These are phyloP conservation scores for Ophiostoma angusticollis DNA, from an alignment of 2,329 filamentous ascomycete species.

Conservation along the genomic window DNA sequence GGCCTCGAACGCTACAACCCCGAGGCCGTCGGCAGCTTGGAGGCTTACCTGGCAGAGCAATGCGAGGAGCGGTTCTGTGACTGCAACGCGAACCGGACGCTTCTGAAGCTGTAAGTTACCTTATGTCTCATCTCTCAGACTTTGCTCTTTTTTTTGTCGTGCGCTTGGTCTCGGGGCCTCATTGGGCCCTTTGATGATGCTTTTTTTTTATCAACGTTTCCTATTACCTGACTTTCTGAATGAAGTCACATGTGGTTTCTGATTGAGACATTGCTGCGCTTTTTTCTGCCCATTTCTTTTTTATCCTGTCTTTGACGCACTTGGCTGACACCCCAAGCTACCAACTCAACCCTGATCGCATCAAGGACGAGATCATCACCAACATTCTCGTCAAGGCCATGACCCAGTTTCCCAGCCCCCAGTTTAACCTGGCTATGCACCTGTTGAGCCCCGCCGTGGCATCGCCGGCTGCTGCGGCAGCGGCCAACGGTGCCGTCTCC, in stretches of 20 bases:
- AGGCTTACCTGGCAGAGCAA: constrained; percentile 88
- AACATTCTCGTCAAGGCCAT: constrained; percentile 98
- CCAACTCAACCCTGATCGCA: constrained; percentile 98
- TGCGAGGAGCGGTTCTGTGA: constrained; percentile 93
- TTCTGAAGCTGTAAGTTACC: constrained; percentile 83
- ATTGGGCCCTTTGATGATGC: constrained; percentile 53
- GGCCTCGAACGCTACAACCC: constrained; percentile 98
- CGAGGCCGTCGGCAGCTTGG: constrained; percentile 84
- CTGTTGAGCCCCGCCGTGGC: constrained; percentile 75
- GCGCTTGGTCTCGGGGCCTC: constrained; percentile 7
- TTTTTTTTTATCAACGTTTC: constrained; percentile 83
- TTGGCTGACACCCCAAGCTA: constrained; percentile 47
- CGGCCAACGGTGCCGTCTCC: constrained; percentile 22
- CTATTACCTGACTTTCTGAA: constrained; percentile 80
- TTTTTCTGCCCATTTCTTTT: constrained; percentile 13
- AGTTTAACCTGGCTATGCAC: constrained; percentile 88
- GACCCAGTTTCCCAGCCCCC: constrained; percentile 89
- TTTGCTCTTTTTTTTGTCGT: constrained; percentile 5
- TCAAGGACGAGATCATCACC: constrained; percentile 93
- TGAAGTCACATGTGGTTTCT: constrained; percentile 56
- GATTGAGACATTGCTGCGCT: constrained; percentile 37
- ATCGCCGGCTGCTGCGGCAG: constrained; percentile 48
- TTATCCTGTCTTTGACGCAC: background rate
- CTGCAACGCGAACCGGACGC: constrained; percentile 89
- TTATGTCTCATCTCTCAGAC: constrained; percentile 3